Evolutionary conservation across 1,139 yeast genomes (phyloP).

Genomic region (Diutina sp.): DNA sequence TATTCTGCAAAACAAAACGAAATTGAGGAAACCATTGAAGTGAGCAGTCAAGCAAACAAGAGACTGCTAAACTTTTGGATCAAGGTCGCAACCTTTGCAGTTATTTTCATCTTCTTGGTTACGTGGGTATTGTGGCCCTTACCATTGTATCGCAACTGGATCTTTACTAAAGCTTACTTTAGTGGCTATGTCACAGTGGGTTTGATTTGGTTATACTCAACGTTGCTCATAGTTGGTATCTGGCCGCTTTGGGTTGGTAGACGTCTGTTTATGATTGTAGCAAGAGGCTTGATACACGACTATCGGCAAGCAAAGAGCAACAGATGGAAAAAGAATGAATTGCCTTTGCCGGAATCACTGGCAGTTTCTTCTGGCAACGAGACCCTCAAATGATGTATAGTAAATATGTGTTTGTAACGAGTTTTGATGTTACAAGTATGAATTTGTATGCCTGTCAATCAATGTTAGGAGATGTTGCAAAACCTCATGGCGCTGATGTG

Average conservation of each 20-base stretch:
- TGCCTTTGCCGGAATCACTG: not conserved
- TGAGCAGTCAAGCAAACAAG: slow-evolving; percentile 4
- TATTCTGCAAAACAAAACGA: not conserved
- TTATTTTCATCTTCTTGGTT: slow-evolving; percentile 15
- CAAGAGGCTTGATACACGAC: slow-evolving; percentile 9
- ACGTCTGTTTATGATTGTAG: slow-evolving; percentile 12
- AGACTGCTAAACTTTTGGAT: slow-evolving; percentile 11
- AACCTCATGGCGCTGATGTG: no score
- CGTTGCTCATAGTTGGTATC: slow-evolving; percentile 20
- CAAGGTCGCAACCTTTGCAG: slow-evolving; percentile 17
- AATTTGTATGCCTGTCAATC: no score
- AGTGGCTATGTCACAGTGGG: slow-evolving; percentile 27
- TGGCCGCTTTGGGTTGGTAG: slow-evolving; percentile 26
- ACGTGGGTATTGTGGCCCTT: slow-evolving; percentile 34
- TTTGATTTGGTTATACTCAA: slow-evolving; percentile 24
- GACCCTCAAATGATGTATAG: no score
- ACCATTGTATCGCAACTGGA: slow-evolving; percentile 31
- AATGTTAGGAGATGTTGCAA: no score
- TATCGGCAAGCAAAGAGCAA: not conserved
- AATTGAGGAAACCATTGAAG: slow-evolving; percentile 4
- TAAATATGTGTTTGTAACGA: not conserved
- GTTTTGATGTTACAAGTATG: no score
- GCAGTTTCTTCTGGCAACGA: not conserved
- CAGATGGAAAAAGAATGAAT: no score
- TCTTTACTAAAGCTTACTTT: slow-evolving; percentile 25